These are phyloP conservation scores for Brachypodium distachyon DNA, from an alignment of 202 grass and related monocot genomes.

Conservation along the genomic window DNA sequence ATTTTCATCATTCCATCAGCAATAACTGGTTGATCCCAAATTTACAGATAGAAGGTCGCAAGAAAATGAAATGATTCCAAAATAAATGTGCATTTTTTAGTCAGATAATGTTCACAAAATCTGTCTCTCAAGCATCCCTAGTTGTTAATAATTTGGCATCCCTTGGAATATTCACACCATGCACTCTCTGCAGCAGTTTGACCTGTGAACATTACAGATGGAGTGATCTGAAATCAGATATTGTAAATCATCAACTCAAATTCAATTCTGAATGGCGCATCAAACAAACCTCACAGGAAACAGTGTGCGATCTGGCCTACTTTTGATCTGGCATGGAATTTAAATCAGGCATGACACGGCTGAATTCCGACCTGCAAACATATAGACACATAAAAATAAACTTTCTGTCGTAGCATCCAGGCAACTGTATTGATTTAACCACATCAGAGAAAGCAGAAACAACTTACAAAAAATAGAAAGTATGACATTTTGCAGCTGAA, in stretches of 20 bases:
- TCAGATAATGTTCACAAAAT: not conserved
- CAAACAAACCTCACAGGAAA: not conserved
- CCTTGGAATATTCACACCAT: not conserved
- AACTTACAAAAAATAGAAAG: not conserved
- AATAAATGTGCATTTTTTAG: not conserved
- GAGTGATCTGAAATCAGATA: not conserved
- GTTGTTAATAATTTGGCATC: not conserved
- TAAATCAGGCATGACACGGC: conserved; percentile 45
- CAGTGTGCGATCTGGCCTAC: not conserved
- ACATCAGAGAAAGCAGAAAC: not conserved
- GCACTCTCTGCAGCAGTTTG: not conserved
- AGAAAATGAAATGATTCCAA: not conserved
- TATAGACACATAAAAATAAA: conserved; percentile 8
- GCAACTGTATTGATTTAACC: not conserved
- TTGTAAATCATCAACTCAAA: not conserved
- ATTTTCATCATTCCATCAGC: not conserved
- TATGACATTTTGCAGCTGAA: not conserved
- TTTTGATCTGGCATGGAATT: conserved; percentile 59
- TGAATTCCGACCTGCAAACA: conserved; percentile 68
- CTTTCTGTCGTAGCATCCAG: not conserved
- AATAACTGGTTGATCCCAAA: not conserved
- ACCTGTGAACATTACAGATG: not conserved
- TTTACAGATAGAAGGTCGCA: not conserved
- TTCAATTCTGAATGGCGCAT: not conserved
- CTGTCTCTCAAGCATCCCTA: not conserved